These are phyloP conservation scores for Clarkia xantiana DNA, from an alignment of 345 rosid genomes.

Conservation along the genomic window DNA sequence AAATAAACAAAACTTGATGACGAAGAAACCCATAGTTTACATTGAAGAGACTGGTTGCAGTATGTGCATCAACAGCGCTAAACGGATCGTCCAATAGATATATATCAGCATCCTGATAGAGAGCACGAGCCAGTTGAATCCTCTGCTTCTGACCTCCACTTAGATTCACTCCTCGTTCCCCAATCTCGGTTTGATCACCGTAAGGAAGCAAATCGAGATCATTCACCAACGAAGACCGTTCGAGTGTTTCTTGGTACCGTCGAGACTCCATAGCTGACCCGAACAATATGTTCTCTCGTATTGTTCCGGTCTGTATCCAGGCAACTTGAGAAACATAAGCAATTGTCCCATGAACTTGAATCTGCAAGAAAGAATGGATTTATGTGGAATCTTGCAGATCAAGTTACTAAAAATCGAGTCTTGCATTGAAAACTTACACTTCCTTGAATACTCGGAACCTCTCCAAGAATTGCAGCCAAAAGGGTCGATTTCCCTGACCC, in stretches of 20 bases:
- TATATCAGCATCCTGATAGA: slow-evolving; percentile 81
- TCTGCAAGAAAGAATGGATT: slow-evolving; percentile 20
- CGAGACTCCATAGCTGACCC: slow-evolving; percentile 58
- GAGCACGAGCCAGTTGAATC: slow-evolving; percentile 94
- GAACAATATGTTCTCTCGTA: slow-evolving; percentile 70
- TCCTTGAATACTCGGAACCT: slow-evolving; percentile 56
- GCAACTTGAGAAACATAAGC: slow-evolving; percentile 94
- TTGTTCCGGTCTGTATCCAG: slow-evolving; percentile 94
- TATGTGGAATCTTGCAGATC: too few relatives aligned
- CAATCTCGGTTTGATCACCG: slow-evolving; percentile 91
- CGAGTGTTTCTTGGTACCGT: slow-evolving; percentile 60
- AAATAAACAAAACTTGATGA: too few relatives aligned
- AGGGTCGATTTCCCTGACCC: slow-evolving; percentile 96
- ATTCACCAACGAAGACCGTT: slow-evolving; percentile 65
- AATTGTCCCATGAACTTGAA: slow-evolving; percentile 55
- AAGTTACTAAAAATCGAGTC: too few relatives aligned
- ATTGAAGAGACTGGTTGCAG: slow-evolving; percentile 78
- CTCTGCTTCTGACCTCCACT: slow-evolving; percentile 98
- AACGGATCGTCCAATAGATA: slow-evolving; percentile 93
- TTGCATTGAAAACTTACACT: slow-evolving; percentile 26
- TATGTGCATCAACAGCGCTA: slow-evolving; percentile 93
- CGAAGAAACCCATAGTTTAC: slow-evolving; percentile 17
- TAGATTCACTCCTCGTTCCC: slow-evolving; percentile 94
- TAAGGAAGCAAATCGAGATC: slow-evolving; percentile 83
- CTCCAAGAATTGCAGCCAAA: slow-evolving; percentile 84